Base-by-base conservation (phyloP, 2,329 filamentous ascomycete species). In the Cladosporium sp. region DNA sequence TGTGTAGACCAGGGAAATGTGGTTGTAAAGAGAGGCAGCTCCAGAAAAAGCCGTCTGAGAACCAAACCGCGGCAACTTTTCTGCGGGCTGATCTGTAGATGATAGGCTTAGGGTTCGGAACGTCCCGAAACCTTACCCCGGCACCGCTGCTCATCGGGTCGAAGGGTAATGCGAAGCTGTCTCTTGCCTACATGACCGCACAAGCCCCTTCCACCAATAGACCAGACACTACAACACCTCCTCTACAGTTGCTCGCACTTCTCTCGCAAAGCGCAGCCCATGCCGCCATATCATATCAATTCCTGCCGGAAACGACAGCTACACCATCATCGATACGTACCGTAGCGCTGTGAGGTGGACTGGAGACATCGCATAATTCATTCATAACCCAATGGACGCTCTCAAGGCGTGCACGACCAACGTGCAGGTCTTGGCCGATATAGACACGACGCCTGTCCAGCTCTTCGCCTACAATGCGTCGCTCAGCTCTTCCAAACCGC, bases 331-430 rank as follows among this genome's bases (percentile, higher is more conserved):
- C 56, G 51, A 40, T 50, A 61, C 55, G 56, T 62, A 13, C 58
- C 58, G 35, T 61, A 51, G 54, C 49, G 42, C 29, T 16, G 6
- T 15, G 32, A 15, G 13, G 12, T 16, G 18, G 7, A 38, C 22
- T 16, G 12, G 13, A 43, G 42, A 33, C 16, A 41, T 29, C 36
- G 30, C 11, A 32, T 20, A 42, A 38, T 25, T 11, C 25, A 33
- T 20, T 32, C 12, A 38, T 13, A 40, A 42, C 48, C 53, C 32
- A 47, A 67, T 67, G 63, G 66, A 68, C 52, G 62, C 65, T 51
- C 52, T 67, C 45, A 65, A 61, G 51, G 50, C 54, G 36, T 67
- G 64, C 58, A 58, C 53, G 22, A 66, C 65, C 19, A 67, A 67
- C 42, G 58, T 64, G 39, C 57, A 66, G 40, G 50, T 55, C 15